Base-by-base conservation (phyloP, 164 flowering plant species). In the Dillenia turbinata region DNA sequence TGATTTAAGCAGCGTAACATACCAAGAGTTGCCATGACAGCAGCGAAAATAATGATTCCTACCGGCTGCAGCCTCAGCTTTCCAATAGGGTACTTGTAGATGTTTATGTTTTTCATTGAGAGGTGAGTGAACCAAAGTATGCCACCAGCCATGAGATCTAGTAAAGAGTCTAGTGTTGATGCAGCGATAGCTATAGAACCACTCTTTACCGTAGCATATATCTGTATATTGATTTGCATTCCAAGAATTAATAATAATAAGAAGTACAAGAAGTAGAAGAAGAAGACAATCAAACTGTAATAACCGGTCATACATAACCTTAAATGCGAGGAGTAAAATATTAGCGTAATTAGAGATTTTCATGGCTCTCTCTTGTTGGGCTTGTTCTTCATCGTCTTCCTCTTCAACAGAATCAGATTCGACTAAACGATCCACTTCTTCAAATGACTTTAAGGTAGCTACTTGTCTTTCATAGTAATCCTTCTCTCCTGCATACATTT, bases 11-110 rank as follows among this genome's bases (percentile, higher is more conserved):
- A 57, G 2, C 65, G 26, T 46, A 12, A 70, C 74, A 49, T 74
- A 92, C 99, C 99, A 3, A 95, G 88, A 51, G 97, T 95, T 48
- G 99, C 97, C 99, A 95, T 95, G 47, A 95, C 43, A 68, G 99
- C 97, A 67, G 99, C 97, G 74, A 95, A 95, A 53, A 92, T 74
- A 61, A 92, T 79, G 45, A 95, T 95, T 17, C 99, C 99, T 1
- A 95, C 97, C 10, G 99, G 99, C 48, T 95, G 99, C 59, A 95
- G 87, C 64, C 99, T 79, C 73, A 92, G 60, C 73, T 95, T 95
- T 48, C 99, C 99, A 52, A 95, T 95, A 1, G 99, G 99, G 66
- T 92, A 92, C 53, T 90, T 80, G 70, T 95, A 95, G 61, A 92
- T 88, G 54, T 95, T 95, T 45, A 85, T 78, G 57, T 75, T 84